A percentile compares a stretch with the other conserved stretches of the same genome.
Conservation (phyloP, 129 eudicot genomes). For the Helichrysum umbraculigerum region DNA sequence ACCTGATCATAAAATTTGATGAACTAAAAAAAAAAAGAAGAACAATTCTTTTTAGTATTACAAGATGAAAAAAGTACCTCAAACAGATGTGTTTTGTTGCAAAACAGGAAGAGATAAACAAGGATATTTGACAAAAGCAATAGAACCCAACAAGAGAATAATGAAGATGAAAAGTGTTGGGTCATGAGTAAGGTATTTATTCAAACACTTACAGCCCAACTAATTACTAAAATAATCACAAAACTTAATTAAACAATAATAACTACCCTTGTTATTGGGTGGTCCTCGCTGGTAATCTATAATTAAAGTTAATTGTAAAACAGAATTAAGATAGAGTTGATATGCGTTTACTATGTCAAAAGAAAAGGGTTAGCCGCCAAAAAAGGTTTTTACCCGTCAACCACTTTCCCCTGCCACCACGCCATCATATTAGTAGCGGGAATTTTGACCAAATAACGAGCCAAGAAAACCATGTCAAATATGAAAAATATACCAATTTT, state of each 20-base stretch:
- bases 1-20: slow-evolving; percentile 18
- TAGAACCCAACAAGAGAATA: background rate
- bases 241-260: background rate
- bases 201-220: slow-evolving; percentile 25
- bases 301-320: background rate
- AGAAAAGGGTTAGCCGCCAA: slow-evolving; percentile 29
- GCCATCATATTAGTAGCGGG: background rate
- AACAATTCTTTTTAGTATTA: background rate
- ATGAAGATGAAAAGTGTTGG: background rate
- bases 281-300: slow-evolving; percentile 17
- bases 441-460: too few species aligned
- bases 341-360: background rate
- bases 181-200: slow-evolving; percentile 5
- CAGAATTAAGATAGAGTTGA: too few species aligned
- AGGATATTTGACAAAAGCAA: background rate
- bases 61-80: slow-evolving; percentile 6
- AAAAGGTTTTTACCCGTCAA: slow-evolving; percentile 32
- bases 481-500: too few species aligned
- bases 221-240: slow-evolving; percentile 5
- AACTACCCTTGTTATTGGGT: slow-evolving; percentile 11
- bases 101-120: background rate
- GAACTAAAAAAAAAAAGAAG: slow-evolving; percentile 5
- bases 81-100: background rate
- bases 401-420: slow-evolving; percentile 18
- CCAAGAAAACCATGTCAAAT: too few species aligned